Conservation (phyloP, 1,284 basidiomycete genomes). For the Cutaneotrichosporon mucoides region DNA sequence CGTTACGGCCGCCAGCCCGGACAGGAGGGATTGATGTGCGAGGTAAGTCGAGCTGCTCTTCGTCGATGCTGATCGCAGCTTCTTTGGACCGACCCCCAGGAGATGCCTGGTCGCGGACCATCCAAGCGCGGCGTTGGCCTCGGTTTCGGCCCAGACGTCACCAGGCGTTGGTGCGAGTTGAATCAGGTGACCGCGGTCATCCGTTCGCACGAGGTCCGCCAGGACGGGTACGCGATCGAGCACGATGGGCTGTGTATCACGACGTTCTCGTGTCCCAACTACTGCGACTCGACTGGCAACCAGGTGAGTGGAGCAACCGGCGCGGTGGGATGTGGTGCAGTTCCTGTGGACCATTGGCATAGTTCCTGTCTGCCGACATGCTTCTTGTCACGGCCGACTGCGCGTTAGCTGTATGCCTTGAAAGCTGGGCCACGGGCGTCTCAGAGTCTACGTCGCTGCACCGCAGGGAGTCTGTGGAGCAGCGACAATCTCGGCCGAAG, state of each 20-base stretch:
- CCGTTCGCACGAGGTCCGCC: conserved; percentile 94
- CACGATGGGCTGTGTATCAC: conserved; percentile 54
- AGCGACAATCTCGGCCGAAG: too few relatives aligned
- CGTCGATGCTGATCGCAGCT: conserved; percentile 38
- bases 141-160: conserved; percentile 92
- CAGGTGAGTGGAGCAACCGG: conserved; percentile 28
- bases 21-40: conserved; percentile 90
- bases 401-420: too few relatives aligned
- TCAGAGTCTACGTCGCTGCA: too few relatives aligned
- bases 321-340: too few relatives aligned
- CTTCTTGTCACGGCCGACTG: too few relatives aligned
- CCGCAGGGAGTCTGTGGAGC: too few relatives aligned
- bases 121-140: conserved; percentile 96
- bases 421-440: too few relatives aligned
- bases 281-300: conserved; percentile 52
- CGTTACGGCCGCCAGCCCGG: conserved; percentile 88
- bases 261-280: conserved; percentile 50
- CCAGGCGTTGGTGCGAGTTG: conserved; percentile 76
- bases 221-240: conserved; percentile 60
- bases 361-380: too few relatives aligned
- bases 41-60: conserved; percentile 16
- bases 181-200: conserved; percentile 86
- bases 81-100: conserved; percentile 95
- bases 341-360: too few relatives aligned
- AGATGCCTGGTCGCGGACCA: conserved; percentile 82